A percentile compares a stretch with the other conserved stretches of the same genome.
phyloP scores from a whole-genome alignment of 495 filamentous ascomycete species.

The Clohesyomyces aquaticus region DNA sequence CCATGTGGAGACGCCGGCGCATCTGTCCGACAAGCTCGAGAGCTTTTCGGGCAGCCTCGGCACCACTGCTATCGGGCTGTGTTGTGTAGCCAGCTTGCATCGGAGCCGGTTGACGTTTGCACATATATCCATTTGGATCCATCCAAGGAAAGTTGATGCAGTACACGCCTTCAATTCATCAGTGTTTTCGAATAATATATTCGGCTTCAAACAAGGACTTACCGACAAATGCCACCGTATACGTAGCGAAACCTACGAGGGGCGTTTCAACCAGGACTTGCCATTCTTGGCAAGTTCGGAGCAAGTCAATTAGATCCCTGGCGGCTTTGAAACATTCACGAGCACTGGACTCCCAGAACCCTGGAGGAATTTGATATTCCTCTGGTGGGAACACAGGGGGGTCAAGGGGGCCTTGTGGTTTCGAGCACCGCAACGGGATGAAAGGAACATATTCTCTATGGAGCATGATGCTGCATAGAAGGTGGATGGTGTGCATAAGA shows the following conservation, averaged over 20 bases:
- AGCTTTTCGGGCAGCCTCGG: background rate
- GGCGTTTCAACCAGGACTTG: slow-evolving; percentile 75
- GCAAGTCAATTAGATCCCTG: slow-evolving; percentile 73
- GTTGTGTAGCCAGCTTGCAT: slow-evolving; percentile 49
- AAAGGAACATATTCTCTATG: slow-evolving; percentile 84
- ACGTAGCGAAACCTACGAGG: slow-evolving; percentile 78
- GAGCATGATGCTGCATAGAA: slow-evolving; percentile 75
- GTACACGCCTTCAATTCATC: slow-evolving; percentile 60
- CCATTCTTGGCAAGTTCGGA: slow-evolving; percentile 73
- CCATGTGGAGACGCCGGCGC: slow-evolving; percentile 69
- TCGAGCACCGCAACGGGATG: slow-evolving; percentile 70
- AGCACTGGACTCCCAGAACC: slow-evolving; percentile 77
- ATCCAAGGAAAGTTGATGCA: slow-evolving; percentile 75
- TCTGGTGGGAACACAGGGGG: slow-evolving; percentile 65
- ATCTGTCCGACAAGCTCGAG: slow-evolving; percentile 61
- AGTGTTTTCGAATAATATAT: background rate
- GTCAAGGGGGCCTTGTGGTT: slow-evolving; percentile 74
- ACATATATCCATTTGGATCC: slow-evolving; percentile 54
- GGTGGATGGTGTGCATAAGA: slow-evolving; percentile 76
- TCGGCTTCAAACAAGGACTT: slow-evolving; percentile 28
- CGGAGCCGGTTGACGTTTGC: background rate
- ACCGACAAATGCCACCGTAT: slow-evolving; percentile 72
- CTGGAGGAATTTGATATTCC: slow-evolving; percentile 53
- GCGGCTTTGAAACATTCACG: slow-evolving; percentile 74
- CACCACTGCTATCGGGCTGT: background rate